Conservation (phyloP, 768 basidiomycete genomes). For the Megacollybia marginata region DNA sequence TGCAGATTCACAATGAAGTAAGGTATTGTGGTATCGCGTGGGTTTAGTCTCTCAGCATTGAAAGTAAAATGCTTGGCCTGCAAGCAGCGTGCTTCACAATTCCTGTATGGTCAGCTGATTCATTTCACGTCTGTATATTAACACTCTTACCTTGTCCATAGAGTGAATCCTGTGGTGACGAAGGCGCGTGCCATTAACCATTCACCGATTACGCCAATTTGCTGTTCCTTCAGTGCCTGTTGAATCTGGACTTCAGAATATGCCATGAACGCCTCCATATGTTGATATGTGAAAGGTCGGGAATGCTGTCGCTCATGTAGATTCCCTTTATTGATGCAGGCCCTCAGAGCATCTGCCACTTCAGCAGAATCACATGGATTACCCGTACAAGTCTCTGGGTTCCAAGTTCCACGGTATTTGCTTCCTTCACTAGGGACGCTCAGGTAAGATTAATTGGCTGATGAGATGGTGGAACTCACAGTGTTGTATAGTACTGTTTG, state of each 20-base stretch:
- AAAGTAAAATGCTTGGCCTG: not conserved
- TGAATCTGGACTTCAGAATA: not conserved
- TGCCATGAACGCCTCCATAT: not conserved
- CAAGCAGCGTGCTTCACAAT: not conserved
- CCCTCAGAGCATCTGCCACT: not conserved
- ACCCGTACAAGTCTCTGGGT: not conserved
- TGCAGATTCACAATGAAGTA: not conserved
- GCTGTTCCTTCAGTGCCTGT: not conserved
- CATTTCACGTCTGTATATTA: not conserved
- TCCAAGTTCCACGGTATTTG: not conserved
- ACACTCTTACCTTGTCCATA: not conserved
- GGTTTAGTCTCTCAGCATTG: not conserved
- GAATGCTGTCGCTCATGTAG: not conserved
- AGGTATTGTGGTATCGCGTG: not conserved
- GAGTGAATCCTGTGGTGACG: not conserved
- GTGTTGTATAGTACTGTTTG: not conserved
- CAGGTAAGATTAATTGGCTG: not conserved
- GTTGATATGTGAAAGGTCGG: not conserved
- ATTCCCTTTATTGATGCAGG: not conserved
- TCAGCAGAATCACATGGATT: not conserved
- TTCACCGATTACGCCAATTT: not conserved
- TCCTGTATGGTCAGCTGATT: not conserved
- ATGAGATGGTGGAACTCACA: not conserved
- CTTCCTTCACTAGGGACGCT: not conserved
- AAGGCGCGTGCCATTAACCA: not conserved